A percentile compares a stretch with the other conserved stretches of the same genome.
Conservation (phyloP, 139 green algal species). For the Coelastrella sp. region DNA sequence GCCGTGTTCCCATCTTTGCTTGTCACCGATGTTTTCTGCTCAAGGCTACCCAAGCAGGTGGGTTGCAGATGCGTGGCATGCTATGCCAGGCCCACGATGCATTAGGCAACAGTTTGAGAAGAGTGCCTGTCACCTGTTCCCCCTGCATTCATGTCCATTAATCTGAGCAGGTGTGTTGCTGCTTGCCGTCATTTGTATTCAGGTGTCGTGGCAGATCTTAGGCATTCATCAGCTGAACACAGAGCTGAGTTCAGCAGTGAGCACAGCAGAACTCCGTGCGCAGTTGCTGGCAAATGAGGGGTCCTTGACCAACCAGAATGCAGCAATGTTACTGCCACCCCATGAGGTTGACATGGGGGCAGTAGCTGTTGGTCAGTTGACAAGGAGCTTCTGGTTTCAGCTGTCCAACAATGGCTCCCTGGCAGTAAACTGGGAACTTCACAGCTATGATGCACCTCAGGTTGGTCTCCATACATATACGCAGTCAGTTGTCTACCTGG, state of each 20-base stretch:
- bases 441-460: slow-evolving; percentile 64
- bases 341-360: slow-evolving; percentile 67
- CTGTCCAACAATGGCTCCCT: slow-evolving; percentile 64
- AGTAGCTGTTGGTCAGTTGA: slow-evolving; percentile 34
- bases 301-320: slow-evolving; percentile 56
- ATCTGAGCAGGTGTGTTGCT: too few relatives aligned
- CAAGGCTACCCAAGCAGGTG: slow-evolving; percentile 60
- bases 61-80: not conserved
- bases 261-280: slow-evolving; percentile 43
- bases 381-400: slow-evolving; percentile 51
- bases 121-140: too few relatives aligned
- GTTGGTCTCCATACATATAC: not conserved
- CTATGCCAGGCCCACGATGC: too few relatives aligned
- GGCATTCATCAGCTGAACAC: slow-evolving; percentile 59
- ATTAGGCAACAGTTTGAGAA: too few relatives aligned
- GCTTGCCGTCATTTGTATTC: too few relatives aligned
- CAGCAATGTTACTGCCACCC: slow-evolving; percentile 51
- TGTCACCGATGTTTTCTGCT: slow-evolving; percentile 59
- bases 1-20: slow-evolving; percentile 61
- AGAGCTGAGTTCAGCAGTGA: slow-evolving; percentile 57
- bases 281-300: slow-evolving; percentile 47
- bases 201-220: slow-evolving; percentile 67
- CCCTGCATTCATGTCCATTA: too few relatives aligned
- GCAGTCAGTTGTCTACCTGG: too few relatives aligned
- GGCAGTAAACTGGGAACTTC: slow-evolving; percentile 66